phyloP scores from a whole-genome alignment of 2,329 filamentous ascomycete genomes.

The Phyllosticta citribraziliensis region DNA sequence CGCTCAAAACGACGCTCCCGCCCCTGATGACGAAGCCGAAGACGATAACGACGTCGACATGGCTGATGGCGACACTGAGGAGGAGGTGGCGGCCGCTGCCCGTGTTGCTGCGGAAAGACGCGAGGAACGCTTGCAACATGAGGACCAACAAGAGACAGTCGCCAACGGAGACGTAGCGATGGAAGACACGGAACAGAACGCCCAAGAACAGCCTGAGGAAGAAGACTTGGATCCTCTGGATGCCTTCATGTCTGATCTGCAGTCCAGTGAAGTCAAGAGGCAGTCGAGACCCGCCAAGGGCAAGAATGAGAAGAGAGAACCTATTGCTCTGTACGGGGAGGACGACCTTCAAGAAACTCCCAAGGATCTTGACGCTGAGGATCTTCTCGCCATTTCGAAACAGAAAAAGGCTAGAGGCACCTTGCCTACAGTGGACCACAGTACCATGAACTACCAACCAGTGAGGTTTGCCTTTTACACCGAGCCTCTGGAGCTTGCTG shows the following conservation, averaged over 20 bases:
- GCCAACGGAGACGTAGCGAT: constrained; percentile 34
- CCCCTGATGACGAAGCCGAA: constrained; percentile 34
- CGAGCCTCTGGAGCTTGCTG: constrained; percentile 72
- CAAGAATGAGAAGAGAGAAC: constrained; percentile 51
- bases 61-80: constrained; percentile 71
- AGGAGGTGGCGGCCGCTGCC: constrained; percentile 77
- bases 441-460: constrained; percentile 71
- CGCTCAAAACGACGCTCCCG: constrained; percentile 42
- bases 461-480: constrained; percentile 94
- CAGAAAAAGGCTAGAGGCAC: constrained; percentile 87
- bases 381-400: constrained; percentile 49
- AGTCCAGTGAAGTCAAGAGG: constrained; percentile 38
- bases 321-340: constrained; percentile 77
- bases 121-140: constrained; percentile 47
- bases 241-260: constrained; percentile 82
- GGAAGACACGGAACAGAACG: constrained; percentile 27
- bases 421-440: constrained; percentile 77
- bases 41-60: constrained; percentile 69
- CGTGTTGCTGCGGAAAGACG: constrained; percentile 73
- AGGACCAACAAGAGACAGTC: constrained; percentile 13
- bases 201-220: constrained; percentile 38
- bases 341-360: constrained; percentile 61
- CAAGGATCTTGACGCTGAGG: constrained; percentile 40
- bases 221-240: constrained; percentile 83
- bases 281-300: constrained; percentile 20